phyloP scores from a whole-genome alignment of 208 protist genomes.

The Kentomonas sorsogonicus region DNA sequence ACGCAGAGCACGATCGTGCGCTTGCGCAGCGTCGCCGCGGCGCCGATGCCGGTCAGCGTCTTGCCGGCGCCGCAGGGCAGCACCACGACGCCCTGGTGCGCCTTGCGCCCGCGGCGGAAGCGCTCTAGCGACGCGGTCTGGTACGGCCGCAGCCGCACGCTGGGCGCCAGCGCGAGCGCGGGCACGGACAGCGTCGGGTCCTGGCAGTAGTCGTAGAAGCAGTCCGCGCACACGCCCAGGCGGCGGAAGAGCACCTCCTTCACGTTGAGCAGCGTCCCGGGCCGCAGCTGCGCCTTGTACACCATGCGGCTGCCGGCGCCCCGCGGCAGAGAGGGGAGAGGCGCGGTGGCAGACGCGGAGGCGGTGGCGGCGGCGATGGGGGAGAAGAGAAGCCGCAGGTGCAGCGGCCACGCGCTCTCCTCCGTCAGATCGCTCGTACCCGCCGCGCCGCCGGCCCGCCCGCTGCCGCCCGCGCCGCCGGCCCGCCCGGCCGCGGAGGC shows the following conservation, averaged over 20 bases:
- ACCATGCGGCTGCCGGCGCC: conserved; percentile 32
- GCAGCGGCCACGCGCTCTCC: conserved; percentile 23
- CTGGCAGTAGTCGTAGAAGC: conserved; percentile 82
- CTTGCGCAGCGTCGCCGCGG: conserved; percentile 92
- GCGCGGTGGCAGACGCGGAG: neutral
- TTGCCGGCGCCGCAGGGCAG: conserved; percentile 99
- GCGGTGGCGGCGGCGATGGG: conserved; percentile 2
- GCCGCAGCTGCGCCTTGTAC: conserved; percentile 72
- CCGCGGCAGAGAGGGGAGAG: neutral
- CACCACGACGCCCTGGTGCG: conserved; percentile 96
- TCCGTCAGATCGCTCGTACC: neutral
- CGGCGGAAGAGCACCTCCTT: conserved; percentile 63
- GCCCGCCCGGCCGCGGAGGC: too few relatives aligned
- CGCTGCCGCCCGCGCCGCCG: neutral
- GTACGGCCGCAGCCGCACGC: conserved; percentile 78
- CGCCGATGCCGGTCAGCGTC: conserved; percentile 98
- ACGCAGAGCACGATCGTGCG: conserved; percentile 94
- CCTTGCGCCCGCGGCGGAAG: conserved; percentile 73
- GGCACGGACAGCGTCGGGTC: conserved; percentile 57
- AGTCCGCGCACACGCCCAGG: conserved; percentile 76
- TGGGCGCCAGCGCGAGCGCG: conserved; percentile 41
- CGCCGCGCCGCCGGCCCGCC: neutral
- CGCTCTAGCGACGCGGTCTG: conserved; percentile 82
- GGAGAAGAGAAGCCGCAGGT: conserved; percentile 36
- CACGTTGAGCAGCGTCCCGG: conserved; percentile 68